These are phyloP conservation scores for Yamadazyma sp. DNA, from an alignment of 805 yeast genomes.

Conservation along the genomic window DNA sequence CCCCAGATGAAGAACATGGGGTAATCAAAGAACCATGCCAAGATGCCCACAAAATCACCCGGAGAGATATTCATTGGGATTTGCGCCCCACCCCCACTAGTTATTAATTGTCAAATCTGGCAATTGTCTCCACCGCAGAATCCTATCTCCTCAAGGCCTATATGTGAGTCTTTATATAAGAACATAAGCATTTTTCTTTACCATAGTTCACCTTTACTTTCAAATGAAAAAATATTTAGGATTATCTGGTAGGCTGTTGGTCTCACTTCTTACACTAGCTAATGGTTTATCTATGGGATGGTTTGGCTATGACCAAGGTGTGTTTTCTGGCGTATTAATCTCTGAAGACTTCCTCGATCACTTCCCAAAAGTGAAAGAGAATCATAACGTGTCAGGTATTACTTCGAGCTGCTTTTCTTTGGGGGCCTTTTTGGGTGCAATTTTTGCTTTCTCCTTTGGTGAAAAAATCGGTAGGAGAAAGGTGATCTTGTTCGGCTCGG, in stretches of 20 bases:
- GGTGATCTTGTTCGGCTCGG: constrained; percentile 30
- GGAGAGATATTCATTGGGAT: neutral
- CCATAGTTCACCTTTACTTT: no score
- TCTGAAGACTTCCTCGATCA: constrained; percentile 15
- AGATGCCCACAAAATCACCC: no score
- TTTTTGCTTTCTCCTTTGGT: constrained; percentile 33
- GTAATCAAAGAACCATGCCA: neutral
- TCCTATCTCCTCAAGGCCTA: constrained; percentile 1
- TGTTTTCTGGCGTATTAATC: constrained; percentile 15
- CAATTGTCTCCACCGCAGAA: neutral
- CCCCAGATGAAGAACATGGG: constrained; percentile 1
- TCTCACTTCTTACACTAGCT: constrained; percentile 13
- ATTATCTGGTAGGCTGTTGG: constrained; percentile 13
- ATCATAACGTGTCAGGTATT: constrained; percentile 15
- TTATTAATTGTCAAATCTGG: neutral
- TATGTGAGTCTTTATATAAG: neutral
- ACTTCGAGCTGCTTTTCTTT: constrained; percentile 30
- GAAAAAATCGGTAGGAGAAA: constrained; percentile 39
- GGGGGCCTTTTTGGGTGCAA: constrained; percentile 42
- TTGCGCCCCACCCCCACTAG: constrained; percentile 3
- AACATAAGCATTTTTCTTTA: no score
- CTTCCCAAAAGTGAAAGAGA: constrained; percentile 13
- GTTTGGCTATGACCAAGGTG: constrained; percentile 19
- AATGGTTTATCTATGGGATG: constrained; percentile 15
- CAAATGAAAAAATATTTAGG: constrained; percentile 16